phyloP scores from a whole-genome alignment of 1,284 basidiomycete species.

The Tilletia horrida region DNA sequence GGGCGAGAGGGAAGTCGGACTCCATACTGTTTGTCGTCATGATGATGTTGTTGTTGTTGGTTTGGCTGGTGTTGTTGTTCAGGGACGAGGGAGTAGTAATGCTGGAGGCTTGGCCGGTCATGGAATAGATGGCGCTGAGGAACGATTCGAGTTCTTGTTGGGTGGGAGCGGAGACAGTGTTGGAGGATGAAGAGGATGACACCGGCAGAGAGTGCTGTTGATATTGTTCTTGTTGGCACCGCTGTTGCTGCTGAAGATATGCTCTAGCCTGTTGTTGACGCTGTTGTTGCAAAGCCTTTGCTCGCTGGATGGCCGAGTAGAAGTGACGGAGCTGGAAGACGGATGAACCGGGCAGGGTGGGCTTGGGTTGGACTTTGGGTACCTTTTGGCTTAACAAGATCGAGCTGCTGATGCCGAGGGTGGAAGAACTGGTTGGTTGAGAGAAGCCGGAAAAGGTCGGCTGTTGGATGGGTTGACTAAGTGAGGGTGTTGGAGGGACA shows the following conservation, averaged over 20 bases:
- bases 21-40: not conserved
- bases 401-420: not conserved
- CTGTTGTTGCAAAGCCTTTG: not conserved
- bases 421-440: not conserved
- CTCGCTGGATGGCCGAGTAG: conserved; percentile 14
- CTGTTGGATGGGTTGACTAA: not conserved
- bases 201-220: not conserved
- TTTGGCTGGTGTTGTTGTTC: not conserved
- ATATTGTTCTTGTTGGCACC: not conserved
- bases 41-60: not conserved
- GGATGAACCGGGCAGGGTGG: not conserved
- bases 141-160: conserved; percentile 11
- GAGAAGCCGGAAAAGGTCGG: conserved; percentile 5
- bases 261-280: not conserved
- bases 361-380: not conserved
- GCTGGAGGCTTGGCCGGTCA: conserved; percentile 7
- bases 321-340: conserved; percentile 16
- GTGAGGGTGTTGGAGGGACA: conserved; percentile 9
- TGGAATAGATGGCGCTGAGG: conserved; percentile 6
- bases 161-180: not conserved
- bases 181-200: conserved; percentile 10
- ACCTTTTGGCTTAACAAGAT: not conserved
- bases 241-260: conserved; percentile 6
- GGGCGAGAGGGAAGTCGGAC: conserved; percentile 16
- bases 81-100: not conserved